Evolutionary conservation across 2,329 filamentous ascomycete species (phyloP).

Genomic region (Claviceps sp.): DNA sequence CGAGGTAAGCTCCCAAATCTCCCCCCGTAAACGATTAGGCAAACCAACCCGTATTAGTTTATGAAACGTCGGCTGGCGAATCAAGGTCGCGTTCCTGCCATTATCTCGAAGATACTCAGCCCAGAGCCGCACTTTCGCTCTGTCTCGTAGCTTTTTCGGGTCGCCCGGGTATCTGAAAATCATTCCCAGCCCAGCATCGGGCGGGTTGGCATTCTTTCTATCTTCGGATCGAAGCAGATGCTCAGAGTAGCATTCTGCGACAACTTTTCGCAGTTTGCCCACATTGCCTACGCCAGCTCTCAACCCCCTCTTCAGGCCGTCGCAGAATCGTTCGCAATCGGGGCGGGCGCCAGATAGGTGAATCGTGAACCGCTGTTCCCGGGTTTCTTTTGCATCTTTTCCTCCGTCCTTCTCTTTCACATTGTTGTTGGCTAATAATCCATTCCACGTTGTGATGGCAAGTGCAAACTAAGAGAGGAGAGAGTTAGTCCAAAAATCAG

Average conservation of each 20-base stretch:
- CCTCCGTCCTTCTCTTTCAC: conserved; percentile 33
- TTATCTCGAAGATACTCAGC: conserved; percentile 94
- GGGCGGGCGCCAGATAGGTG: conserved; percentile 81
- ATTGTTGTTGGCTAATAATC: conserved; percentile 43
- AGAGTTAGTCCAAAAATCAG: not conserved
- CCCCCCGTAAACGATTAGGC: conserved; percentile 81
- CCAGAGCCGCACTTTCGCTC: conserved; percentile 96
- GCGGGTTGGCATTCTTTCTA: conserved; percentile 42
- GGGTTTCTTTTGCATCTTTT: conserved; percentile 30
- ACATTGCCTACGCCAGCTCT: conserved; percentile 80
- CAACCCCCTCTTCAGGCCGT: conserved; percentile 82
- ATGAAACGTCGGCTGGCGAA: conserved; percentile 94
- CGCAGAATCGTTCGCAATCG: conserved; percentile 89
- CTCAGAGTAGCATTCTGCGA: conserved; percentile 82
- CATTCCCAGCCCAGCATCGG: conserved; percentile 90
- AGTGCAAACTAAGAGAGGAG: conserved; percentile 56
- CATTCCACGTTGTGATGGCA: conserved; percentile 91
- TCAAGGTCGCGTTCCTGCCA: conserved; percentile 78
- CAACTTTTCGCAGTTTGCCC: conserved; percentile 67
- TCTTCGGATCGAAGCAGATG: conserved; percentile 56
- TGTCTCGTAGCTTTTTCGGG: conserved; percentile 80
- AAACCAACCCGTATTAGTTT: conserved; percentile 92
- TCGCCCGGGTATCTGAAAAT: conserved; percentile 91
- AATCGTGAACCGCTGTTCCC: conserved; percentile 78
- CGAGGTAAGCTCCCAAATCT: conserved; percentile 91